Conservation (phyloP, 257 asterid species). For the Scutellaria baicalensis region DNA sequence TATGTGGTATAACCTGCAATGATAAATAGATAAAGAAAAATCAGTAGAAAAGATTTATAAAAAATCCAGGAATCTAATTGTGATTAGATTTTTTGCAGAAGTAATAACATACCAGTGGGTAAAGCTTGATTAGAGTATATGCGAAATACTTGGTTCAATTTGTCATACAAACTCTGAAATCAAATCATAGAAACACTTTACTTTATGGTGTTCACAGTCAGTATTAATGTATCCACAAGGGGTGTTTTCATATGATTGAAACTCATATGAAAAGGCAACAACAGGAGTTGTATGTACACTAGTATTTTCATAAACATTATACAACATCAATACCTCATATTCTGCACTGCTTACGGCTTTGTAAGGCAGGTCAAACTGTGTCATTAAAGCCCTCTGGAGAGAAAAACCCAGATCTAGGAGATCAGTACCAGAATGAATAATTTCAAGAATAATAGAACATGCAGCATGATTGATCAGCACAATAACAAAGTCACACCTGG, state of each 20-base stretch:
- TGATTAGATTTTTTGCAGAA: not conserved
- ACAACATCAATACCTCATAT: constrained; percentile 55
- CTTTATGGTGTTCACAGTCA: not conserved
- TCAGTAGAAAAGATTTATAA: constrained; percentile 1
- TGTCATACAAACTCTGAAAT: constrained; percentile 73
- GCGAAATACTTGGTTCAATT: constrained; percentile 70
- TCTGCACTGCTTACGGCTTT: constrained; percentile 70
- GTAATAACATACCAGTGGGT: constrained; percentile 40
- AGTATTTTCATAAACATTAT: not conserved
- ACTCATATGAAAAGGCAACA: not conserved
- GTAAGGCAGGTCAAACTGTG: constrained; percentile 82
- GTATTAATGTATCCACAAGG: constrained; percentile 1
- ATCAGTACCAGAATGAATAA: constrained; percentile 12
- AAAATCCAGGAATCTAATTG: not conserved
- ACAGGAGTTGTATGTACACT: not conserved
- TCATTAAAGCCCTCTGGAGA: constrained; percentile 55
- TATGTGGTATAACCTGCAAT: constrained; percentile 67
- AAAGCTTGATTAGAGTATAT: constrained; percentile 37
- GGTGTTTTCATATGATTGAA: not conserved
- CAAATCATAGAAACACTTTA: constrained; percentile 1
- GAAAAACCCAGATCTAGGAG: constrained; percentile 8
- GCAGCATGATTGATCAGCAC: not conserved
- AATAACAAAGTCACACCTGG: constrained; percentile 50
- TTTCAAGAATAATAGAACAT: constrained; percentile 3
- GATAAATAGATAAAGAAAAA: constrained; percentile 1